Percentiles rank a stretch among this genome's conserved stretches.
These are phyloP conservation scores for Spergularia azorica DNA, from an alignment of 179 eudicot genomes.

Conservation along the genomic window DNA sequence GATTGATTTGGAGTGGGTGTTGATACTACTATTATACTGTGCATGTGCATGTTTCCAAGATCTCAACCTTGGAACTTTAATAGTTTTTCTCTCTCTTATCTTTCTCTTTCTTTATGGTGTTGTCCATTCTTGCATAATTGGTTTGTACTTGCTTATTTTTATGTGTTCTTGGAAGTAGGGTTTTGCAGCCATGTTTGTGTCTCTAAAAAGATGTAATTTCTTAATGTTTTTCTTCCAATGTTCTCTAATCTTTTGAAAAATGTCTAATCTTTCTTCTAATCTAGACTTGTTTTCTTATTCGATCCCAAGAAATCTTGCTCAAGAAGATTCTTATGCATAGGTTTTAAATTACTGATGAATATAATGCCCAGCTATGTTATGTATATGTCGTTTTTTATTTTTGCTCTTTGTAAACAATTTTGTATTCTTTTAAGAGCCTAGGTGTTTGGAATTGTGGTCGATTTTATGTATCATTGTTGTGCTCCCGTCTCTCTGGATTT, in stretches of 20 bases:
- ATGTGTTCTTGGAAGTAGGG: conserved; percentile 41
- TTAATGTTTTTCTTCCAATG: neutral
- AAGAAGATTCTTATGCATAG: too few species aligned
- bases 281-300: too few species aligned
- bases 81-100: neutral
- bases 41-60: conserved; percentile 53
- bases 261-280: neutral
- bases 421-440: too few species aligned
- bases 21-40: conserved; percentile 3
- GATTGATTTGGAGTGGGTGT: neutral
- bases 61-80: conserved; percentile 33
- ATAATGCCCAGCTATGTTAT: too few species aligned
- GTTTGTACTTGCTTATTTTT: neutral
- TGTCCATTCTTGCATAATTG: conserved; percentile 15
- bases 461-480: too few species aligned
- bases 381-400: too few species aligned
- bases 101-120: conserved; percentile 7
- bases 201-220: too few species aligned
- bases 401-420: too few species aligned
- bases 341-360: too few species aligned
- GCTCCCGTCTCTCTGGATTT: too few species aligned
- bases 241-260: neutral
- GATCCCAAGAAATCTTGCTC: too few species aligned
- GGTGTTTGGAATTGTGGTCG: too few species aligned
- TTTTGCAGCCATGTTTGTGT: conserved; percentile 9